Conservation (phyloP, 2,329 filamentous ascomycete species). For the Xylaria arbuscula region DNA sequence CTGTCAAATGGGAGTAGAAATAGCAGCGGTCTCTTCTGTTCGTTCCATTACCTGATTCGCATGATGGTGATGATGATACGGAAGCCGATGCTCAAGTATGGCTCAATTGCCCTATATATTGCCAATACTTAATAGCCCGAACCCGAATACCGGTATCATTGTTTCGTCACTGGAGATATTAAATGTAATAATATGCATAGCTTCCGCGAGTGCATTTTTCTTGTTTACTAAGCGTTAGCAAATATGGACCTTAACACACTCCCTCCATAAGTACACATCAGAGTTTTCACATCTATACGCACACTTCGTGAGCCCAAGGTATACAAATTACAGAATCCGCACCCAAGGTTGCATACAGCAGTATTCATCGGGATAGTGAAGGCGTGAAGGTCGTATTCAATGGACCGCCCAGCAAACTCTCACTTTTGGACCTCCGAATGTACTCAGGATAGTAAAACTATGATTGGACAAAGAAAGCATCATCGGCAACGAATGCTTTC, state of each 20-base stretch:
- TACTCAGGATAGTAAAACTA: background rate
- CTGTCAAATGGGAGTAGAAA: background rate
- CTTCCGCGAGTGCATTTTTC: slow-evolving; percentile 17
- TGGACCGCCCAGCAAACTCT: background rate
- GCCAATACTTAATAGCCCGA: background rate
- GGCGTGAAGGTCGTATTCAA: slow-evolving; percentile 3
- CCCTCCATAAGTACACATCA: too few relatives aligned
- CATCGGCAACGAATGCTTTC: background rate
- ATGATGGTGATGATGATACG: background rate
- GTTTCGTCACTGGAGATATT: background rate
- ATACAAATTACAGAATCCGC: background rate
- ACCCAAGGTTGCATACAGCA: too few relatives aligned
- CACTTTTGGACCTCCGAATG: slow-evolving; percentile 1
- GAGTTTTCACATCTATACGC: too few relatives aligned
- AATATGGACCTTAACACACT: too few relatives aligned
- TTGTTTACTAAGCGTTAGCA: slow-evolving; percentile 22
- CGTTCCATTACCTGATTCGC: background rate
- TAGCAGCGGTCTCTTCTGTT: background rate
- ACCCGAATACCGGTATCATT: background rate
- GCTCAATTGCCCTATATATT: background rate
- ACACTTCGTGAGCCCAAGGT: too few relatives aligned
- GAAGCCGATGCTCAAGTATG: background rate
- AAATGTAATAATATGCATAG: slow-evolving; percentile 8
- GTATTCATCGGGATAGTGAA: slow-evolving; percentile 1
- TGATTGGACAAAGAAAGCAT: background rate